phyloP scores from a whole-genome alignment of 805 yeast genomes.

The Ogataea thermomethanolica region DNA sequence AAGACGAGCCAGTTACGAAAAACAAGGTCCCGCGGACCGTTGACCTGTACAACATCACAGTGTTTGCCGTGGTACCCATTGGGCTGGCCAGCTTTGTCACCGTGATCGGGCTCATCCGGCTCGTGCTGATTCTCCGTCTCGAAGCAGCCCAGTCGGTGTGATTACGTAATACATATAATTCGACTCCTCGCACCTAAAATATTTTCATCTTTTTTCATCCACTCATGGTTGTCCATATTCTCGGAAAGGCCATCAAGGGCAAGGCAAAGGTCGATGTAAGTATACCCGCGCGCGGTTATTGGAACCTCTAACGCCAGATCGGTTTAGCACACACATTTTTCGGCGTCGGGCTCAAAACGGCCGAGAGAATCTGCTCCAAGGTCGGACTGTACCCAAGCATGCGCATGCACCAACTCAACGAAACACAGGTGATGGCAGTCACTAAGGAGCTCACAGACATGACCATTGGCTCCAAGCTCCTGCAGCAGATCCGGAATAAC shows the following conservation, averaged over 20 bases:
- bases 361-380: constrained; percentile 76
- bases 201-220: constrained; percentile 3
- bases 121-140: constrained; percentile 68
- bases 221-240: constrained; percentile 48
- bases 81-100: constrained; percentile 93
- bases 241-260: constrained; percentile 50
- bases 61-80: constrained; percentile 97
- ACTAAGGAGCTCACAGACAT: constrained; percentile 83
- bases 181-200: constrained; percentile 6
- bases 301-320: constrained; percentile 17
- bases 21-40: constrained; percentile 59
- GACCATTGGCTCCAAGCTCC: constrained; percentile 77
- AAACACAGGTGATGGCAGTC: constrained; percentile 79
- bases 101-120: constrained; percentile 78
- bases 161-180: no score
- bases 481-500: constrained; percentile 71
- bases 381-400: constrained; percentile 89
- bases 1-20: constrained; percentile 3
- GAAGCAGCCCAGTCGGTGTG: constrained; percentile 38
- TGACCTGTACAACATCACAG: constrained; percentile 83
- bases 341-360: constrained; percentile 78
- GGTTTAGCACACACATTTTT: constrained; percentile 81
- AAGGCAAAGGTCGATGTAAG: constrained; percentile 33
- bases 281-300: background rate
- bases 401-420: constrained; percentile 91